Evolutionary conservation across 2,329 filamentous ascomycete species (phyloP), one percentile per base, ranked within the genome.

Genomic region (Exophiala calicioides): DNA sequence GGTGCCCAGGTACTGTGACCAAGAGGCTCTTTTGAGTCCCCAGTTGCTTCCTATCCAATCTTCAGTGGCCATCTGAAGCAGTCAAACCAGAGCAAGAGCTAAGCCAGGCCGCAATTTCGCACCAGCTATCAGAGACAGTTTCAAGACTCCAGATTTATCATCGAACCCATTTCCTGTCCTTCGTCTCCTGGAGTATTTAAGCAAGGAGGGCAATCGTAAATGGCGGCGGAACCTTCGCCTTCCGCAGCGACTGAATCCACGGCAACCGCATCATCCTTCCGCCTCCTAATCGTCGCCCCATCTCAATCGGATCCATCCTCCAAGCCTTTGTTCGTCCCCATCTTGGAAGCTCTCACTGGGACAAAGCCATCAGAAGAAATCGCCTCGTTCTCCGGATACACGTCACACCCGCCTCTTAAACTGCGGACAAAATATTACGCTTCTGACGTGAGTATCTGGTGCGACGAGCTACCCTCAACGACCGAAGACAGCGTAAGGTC

Each of bases 371-470:
- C 53, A 7, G 18, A 47, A 34, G 43, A 55, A 26, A 32, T 57
- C 20, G 38, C 48, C 12, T 62, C 66, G 3, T 73, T 73, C 55
- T 68, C 71, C 8, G 71, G 71, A 13, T 74, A 74, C 51, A 73
- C 71, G 7, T 69, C 68, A 1, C 71, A 74, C 50, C 59, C 67
- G 2, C 70, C 70, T 4, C 59, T 74, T 21, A 58, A 48, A 4
- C 56, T 74, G 35, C 35, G 58, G 35, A 74, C 69, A 31, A 69
- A 66, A 54, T 74, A 74, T 56, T 74, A 73, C 51, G 61, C 54
- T 3, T 62, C 68, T 4, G 67, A 73, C 12, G 60, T 74, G 16
- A 68, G 66, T 12, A 63, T 74, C 33, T 74, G 71, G 71, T 70
- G 73, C 15, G 71, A 74, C 41, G 70, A 73, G 53, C 62, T 74